These are phyloP conservation scores for Coelastrella sp. DNA, from an alignment of 139 green algal species.

Conservation along the genomic window DNA sequence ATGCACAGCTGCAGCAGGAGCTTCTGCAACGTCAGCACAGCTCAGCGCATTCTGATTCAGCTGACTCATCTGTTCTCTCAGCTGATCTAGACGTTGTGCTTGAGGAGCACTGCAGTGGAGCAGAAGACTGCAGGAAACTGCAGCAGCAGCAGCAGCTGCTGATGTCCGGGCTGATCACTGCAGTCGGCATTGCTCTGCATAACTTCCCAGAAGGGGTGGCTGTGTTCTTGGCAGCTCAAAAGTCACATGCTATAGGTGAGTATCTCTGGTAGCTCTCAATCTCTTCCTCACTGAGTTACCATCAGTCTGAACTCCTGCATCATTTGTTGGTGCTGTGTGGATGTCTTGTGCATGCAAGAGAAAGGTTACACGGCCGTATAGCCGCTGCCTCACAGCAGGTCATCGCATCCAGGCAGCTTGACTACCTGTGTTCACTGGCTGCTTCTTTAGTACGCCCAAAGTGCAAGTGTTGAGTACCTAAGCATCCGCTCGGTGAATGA, in stretches of 20 bases:
- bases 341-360: no score
- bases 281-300: neutral
- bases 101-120: neutral
- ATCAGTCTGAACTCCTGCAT: neutral
- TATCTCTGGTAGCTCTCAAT: neutral
- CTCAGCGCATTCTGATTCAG: neutral
- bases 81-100: neutral
- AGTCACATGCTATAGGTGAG: constrained; percentile 46
- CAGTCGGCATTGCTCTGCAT: constrained; percentile 85
- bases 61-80: neutral
- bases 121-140: constrained; percentile 13
- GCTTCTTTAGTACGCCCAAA: no score
- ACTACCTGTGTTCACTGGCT: no score
- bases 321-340: neutral
- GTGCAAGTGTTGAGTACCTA: no score
- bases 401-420: no score
- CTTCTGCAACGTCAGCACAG: neutral
- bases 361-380: no score
- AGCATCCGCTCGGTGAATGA: no score
- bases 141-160: constrained; percentile 58
- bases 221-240: constrained; percentile 77
- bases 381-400: no score
- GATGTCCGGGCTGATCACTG: constrained; percentile 79
- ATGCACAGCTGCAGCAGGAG: no score
- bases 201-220: constrained; percentile 89